Evolutionary conservation across 805 yeast species (phyloP), one percentile per base, ranked within the genome.

Genomic region (Clavispora asparagi): DNA sequence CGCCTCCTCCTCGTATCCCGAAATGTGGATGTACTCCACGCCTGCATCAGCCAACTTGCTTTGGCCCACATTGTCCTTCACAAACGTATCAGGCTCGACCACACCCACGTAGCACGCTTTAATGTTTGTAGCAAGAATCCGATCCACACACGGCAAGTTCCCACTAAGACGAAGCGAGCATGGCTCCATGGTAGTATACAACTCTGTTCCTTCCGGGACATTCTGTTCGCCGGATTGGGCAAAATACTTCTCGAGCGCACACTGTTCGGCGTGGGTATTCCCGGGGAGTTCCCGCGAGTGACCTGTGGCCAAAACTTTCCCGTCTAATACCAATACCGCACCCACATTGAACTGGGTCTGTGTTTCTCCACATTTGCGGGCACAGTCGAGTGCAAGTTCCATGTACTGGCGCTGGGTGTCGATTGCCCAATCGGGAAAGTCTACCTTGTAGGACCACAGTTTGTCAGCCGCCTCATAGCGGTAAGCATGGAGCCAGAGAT

Each of bases 171-270:
- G 74, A 46, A 79, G 77, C 6, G 95, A 83, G 61, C 99, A 94
- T 1, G 99, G 99, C 60, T 94, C 99, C 98, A 94, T 94, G 0
- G 97, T 89, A 0, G 98, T 92, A 63, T 87, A 94, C 11, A 94
- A 64, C 33, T 86, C 87, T 0, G 94, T 80, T 0, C 96, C 96
- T 8, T 56, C 60, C 0, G 97, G 97, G 3, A 89, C 71, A 2
- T 66, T 67, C 4, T 52, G 40, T 56, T 48, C 45, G 10, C 70
- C 70, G 1, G 65, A 61, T 33, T 64, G 55, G 7, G 59, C 54
- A 46, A 73, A 79, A 55, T 83, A 85, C 63, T 94, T 94, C 29
- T 82, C 85, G 46, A 94, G 61, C 0, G 97, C 97, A 70, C 95
- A 85, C 62, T 94, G 97, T 59, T 94, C 99, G 4, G 99, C 99